phyloP scores from a whole-genome alignment of 306 rosid genomes.

The Quercus aquifolioides region DNA sequence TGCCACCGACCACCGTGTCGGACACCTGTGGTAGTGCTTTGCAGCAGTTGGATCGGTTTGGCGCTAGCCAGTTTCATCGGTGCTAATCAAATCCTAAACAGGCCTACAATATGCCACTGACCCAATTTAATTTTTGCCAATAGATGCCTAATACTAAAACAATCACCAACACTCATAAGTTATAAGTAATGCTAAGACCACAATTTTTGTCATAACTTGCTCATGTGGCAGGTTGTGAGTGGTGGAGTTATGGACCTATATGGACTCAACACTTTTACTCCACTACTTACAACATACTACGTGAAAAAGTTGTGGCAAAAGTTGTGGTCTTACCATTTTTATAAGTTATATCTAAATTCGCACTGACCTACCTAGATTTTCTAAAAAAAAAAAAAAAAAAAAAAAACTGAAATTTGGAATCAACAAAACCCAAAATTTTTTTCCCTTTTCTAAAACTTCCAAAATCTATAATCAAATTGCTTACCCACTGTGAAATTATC shows the following conservation, averaged over 20 bases:
- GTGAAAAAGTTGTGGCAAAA: too few relatives aligned
- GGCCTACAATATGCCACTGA: neutral
- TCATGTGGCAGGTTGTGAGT: too few relatives aligned
- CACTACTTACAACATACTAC: too few relatives aligned
- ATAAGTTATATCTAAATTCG: conserved; percentile 12
- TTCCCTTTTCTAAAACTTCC: conserved; percentile 9
- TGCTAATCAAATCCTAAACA: too few relatives aligned
- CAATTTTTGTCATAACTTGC: too few relatives aligned
- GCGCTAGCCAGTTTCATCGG: fast-evolving
- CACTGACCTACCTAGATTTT: conserved; percentile 31
- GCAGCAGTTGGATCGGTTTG: fast-evolving
- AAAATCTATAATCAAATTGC: conserved; percentile 22
- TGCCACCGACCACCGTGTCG: fast-evolving
- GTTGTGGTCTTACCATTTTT: too few relatives aligned
- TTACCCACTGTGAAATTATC: neutral
- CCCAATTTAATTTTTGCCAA: conserved; percentile 23
- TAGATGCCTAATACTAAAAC: conserved; percentile 1
- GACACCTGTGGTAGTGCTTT: too few relatives aligned
- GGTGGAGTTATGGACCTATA: too few relatives aligned
- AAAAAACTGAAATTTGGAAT: conserved; percentile 12
- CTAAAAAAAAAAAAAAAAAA: neutral
- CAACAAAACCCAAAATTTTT: conserved; percentile 1
- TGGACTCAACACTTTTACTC: too few relatives aligned
- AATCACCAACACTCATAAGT: neutral
- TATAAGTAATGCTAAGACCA: too few relatives aligned